Evolutionary conservation across 2,329 filamentous ascomycete species (phyloP), one percentile per base, ranked within the genome.

Genomic region (Pseudogymnoascus sp.): DNA sequence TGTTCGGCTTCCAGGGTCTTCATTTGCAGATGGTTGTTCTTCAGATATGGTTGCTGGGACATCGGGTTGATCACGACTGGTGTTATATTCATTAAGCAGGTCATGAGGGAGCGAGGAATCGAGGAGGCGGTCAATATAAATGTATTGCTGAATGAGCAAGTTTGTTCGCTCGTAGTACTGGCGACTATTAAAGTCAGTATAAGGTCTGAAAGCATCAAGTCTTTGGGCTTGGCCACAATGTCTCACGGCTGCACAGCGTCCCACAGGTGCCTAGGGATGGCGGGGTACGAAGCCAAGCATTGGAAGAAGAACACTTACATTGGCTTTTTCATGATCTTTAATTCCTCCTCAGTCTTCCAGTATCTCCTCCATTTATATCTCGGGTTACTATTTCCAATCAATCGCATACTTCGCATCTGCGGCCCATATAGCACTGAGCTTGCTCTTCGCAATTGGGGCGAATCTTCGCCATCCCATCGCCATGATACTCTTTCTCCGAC

Each of bases 71-170:
- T 80, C 40, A 79, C 82, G 18, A 38, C 63, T 65, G 62, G 62
- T 63, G 66, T 87, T 87, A 75, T 96, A 97, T 75, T 97, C 93
- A 71, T 96, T 93, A 63, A 97, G 86, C 49, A 97, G 80, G 69
- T 93, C 88, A 71, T 96, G 93, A 1, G 93, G 93, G n/a, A 96
- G 84, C 31, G 91, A 93, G 7, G 91, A 96, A 76, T 96, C 92
- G 65, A 97, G 82, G 63, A 97, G 80, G 61, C 88, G 85, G 76
- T 97, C 93, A 69, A 97, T 96, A 74, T 96, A 97, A 66, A 96
- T 81, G 74, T 97, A 97, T 73, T 96, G 89, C 74, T 95, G 90
- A 64, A 97, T 86, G 45, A 97, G 80, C 68, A 88, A 87, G 76
- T 97, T 97, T 72, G 88, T 93, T 45, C 90, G 86, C 78, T 96